Evolutionary conservation across 2,329 filamentous ascomycete species (phyloP).

Genomic region (Phaeomoniella chlamydospora): DNA sequence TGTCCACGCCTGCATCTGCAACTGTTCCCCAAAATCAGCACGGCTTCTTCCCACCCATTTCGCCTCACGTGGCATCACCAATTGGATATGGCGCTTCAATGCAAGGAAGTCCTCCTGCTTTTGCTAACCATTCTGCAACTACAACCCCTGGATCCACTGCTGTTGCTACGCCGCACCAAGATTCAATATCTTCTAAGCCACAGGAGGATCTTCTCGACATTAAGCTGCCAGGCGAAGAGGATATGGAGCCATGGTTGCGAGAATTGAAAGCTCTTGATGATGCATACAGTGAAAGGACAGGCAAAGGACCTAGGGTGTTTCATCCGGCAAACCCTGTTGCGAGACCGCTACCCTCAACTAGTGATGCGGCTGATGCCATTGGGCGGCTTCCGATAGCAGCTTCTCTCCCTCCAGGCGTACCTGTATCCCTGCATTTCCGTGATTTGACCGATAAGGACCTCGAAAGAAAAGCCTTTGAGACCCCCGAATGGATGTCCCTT

Average conservation of each 20-base stretch:
- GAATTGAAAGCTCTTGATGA: constrained; percentile 5
- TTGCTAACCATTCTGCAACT: constrained; percentile 3
- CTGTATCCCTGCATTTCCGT: constrained; percentile 35
- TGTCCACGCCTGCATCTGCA: background rate
- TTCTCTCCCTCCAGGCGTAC: constrained; percentile 19
- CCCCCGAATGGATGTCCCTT: constrained; percentile 33
- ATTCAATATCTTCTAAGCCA: background rate
- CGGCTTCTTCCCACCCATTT: constrained; percentile 2
- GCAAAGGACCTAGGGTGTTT: constrained; percentile 10
- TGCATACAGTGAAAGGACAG: constrained; percentile 5
- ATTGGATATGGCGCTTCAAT: constrained; percentile 5
- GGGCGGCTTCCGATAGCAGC: constrained; percentile 9
- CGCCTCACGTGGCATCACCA: background rate
- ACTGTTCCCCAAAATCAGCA: background rate
- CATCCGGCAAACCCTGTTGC: constrained; percentile 10
- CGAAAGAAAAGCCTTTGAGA: constrained; percentile 31
- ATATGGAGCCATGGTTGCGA: constrained; percentile 9
- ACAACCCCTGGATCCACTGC: background rate
- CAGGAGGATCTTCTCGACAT: background rate
- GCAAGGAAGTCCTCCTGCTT: constrained; percentile 3
- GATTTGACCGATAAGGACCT: constrained; percentile 26
- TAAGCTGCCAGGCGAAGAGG: background rate
- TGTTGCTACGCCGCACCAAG: background rate
- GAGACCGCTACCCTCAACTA: constrained; percentile 14
- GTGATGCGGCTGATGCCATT: constrained; percentile 13